Evolutionary conservation across 345 rosid genomes (phyloP), one percentile per base, ranked within the genome.

Genomic region (Boechera retrofracta): DNA sequence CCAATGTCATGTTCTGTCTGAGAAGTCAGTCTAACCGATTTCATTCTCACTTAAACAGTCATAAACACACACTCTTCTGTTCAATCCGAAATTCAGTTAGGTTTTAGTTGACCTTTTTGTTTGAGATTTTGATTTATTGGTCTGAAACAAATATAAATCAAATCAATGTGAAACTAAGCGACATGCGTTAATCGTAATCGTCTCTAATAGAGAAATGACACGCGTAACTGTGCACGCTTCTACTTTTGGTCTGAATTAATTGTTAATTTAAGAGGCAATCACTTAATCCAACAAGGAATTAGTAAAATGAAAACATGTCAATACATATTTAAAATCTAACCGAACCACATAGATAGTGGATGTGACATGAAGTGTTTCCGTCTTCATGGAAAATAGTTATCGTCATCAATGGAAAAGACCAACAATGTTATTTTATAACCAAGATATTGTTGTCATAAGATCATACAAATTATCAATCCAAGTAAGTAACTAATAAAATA

Each of bases 1-100:
- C 78, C 78, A 73, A 69, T 59, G 74, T 57, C 77, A 77, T 42
- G 52, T 9, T 48, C 67, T 62, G 60, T 73, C 64, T 33, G 71
- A 44, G 65, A 67, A 67, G 78, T 73, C 65, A 72, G 74, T 79
- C 52, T 73, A 78, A 72, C 81, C 68, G 32, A 66, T 65, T 71
- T 71, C 35, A 5, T 63, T 70, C 16, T 62, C 53, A 55, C 80
- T 70, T 21, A 77, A 36, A 54, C 59, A 63, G 64, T 76, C 68
- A 67, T 42, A 31, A 33, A 48, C 45, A 76, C 69, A 4, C 48
- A 3, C n/a, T 67, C 68, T 59, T 38, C n/a, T 68, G 16, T 67
- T 29, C 54, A 38, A 67, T 75, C 44, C n/a, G 16, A 75, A 26
- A 10, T 49, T 49, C 54, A 49, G 28, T 49, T 49, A 49, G 11